Conservation (phyloP, 371 early-diverging fungal genomes). For the Mortierella sp. region DNA sequence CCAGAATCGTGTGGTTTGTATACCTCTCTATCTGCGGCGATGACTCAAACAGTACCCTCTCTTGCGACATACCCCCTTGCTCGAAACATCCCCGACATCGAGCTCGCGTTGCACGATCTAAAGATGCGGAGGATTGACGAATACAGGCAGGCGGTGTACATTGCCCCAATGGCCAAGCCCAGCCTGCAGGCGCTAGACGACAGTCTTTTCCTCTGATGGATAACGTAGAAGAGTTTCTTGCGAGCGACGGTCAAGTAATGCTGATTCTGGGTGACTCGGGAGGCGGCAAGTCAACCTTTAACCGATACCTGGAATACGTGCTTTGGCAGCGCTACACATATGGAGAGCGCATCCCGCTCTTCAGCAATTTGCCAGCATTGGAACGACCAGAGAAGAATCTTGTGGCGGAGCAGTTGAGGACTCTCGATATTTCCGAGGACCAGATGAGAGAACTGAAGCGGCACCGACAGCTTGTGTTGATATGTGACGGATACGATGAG, state of each 20-base stretch:
- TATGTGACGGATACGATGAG: no score
- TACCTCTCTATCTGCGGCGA: no score
- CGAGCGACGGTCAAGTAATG: background rate
- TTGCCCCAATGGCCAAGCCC: slow-evolving; percentile 1
- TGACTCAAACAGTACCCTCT: no score
- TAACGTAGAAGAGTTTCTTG: background rate
- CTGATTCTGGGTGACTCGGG: background rate
- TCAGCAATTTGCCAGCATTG: background rate
- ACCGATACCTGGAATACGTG: background rate
- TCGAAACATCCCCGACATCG: no score
- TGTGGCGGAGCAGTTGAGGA: background rate
- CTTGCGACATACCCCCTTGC: no score
- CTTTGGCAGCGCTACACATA: background rate
- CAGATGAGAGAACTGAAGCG: background rate
- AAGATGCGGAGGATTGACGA: no score
- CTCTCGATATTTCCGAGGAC: background rate
- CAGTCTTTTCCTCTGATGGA: background rate
- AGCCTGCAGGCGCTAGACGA: background rate
- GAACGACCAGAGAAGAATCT: background rate
- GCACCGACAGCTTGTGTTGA: no score
- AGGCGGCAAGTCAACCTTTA: background rate
- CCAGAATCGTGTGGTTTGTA: no score
- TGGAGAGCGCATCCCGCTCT: background rate
- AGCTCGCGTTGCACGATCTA: no score
- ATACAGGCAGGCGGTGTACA: no score